Evolutionary conservation across 2,329 filamentous ascomycete species (phyloP), one percentile per base, ranked within the genome.

Genomic region (Davidsoniella neocaledoniae): DNA sequence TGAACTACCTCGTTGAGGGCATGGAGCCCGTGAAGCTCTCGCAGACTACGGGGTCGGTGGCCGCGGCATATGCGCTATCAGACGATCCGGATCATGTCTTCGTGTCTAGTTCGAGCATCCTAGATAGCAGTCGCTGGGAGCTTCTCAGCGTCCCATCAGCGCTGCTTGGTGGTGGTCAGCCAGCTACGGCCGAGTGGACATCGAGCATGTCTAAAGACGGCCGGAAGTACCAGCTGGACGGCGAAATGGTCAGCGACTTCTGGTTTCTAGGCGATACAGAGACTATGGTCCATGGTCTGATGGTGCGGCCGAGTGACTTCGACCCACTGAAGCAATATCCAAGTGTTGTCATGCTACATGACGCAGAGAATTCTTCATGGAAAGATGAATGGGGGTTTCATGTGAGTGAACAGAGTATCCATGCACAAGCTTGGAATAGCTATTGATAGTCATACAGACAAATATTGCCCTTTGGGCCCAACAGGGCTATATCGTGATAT

Each of bases 401-500:
- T 54, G 62, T 66, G 56, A 48, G 63, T 58, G 45, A 49, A 9
- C 14, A 38, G n/a, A 23, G 42, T 37, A 17, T 8, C 16, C 19
- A 10, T 48, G 33, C 9, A 14, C 39, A 51, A 23, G 23, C 16
- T 10, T 42, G 1, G n/a, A 37, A 17, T 25, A 42, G 39, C 5
- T 42, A 39, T 25, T 12, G n/a, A 19, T 25, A 12, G 17, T 37
- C n/a, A 48, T 37, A 3, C 61, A 73, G 54, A 74, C 69, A 68
- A 77, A 78, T 53, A 64, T 67, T 1, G 68, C 69, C 1, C 62
- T 74, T 2, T 79, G 74, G 62, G 76, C 75, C 3, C 73, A 77
- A 56, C 72, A 79, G 57, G 76, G 76, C 7, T 79, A 78, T 53
- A 63, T 78, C 8, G 69, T 77, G 2, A 63, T 79, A n/a, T 63